Percentiles rank a stretch among this genome's conserved stretches.
Evolutionary conservation across 1,284 basidiomycete genomes (phyloP).

Genomic region (Mixia osmundae): DNA sequence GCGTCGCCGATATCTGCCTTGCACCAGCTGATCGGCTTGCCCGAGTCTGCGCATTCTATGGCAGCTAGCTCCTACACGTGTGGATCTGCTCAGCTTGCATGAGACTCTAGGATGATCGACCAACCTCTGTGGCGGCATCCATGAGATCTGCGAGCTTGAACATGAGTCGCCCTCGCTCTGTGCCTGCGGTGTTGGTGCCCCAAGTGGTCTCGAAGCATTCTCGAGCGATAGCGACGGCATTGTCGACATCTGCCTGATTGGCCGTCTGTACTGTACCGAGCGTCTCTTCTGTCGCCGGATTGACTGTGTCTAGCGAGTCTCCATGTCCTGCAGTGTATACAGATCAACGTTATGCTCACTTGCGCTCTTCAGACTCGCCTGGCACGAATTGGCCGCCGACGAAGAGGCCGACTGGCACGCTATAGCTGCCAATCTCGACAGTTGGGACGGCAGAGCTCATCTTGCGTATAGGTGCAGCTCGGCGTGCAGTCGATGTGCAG

Average conservation of each 20-base stretch:
- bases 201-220: conserved; percentile 10
- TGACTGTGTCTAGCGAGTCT: conserved; percentile 4
- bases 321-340: conserved; percentile 3
- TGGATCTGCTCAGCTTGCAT: conserved; percentile 3
- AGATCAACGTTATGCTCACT: too few relatives aligned
- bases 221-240: conserved; percentile 10
- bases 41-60: conserved; percentile 9
- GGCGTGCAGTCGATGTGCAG: too few relatives aligned
- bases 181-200: conserved; percentile 9
- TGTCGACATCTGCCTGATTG: conserved; percentile 10
- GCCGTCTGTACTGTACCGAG: conserved; percentile 7
- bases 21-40: conserved; percentile 12
- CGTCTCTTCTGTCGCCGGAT: conserved; percentile 8
- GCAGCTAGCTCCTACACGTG: conserved; percentile 6
- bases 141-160: conserved; percentile 10
- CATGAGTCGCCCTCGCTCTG: conserved; percentile 9
- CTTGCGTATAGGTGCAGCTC: too few relatives aligned
- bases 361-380: too few relatives aligned
- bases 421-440: conserved; percentile 2
- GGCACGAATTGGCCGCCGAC: conserved; percentile 8
- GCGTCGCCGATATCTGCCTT: conserved; percentile 13
- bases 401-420: conserved; percentile 7
- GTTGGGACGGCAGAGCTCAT: too few relatives aligned
- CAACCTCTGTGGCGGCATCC: too few relatives aligned
- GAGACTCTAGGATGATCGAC: not conserved